Evolutionary conservation across 2,329 filamentous ascomycete species (phyloP).

Genomic region (Lomentospora prolificans): DNA sequence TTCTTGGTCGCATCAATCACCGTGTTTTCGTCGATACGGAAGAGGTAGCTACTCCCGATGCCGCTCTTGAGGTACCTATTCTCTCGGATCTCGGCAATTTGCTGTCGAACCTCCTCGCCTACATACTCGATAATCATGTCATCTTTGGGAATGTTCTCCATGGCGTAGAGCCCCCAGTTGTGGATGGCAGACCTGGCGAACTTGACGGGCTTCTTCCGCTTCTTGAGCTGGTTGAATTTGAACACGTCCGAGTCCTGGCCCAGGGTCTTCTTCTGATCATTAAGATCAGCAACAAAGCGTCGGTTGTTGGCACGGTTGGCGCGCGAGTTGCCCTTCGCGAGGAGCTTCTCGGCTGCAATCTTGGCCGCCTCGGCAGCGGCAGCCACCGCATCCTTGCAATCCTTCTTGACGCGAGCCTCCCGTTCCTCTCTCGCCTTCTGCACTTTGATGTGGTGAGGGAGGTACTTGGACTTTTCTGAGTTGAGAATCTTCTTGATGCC

Average conservation of each 20-base stretch:
- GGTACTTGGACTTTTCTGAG: constrained; percentile 94
- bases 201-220: constrained; percentile 97
- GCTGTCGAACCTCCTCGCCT: constrained; percentile 91
- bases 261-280: constrained; percentile 82
- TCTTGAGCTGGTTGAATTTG: constrained; percentile 98
- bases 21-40: constrained; percentile 95
- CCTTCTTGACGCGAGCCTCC: constrained; percentile 63
- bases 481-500: constrained; percentile 93
- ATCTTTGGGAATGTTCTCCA: constrained; percentile 93
- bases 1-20: constrained; percentile 98
- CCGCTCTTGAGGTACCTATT: constrained; percentile 88
- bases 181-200: constrained; percentile 97
- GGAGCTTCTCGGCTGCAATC: constrained; percentile 67
- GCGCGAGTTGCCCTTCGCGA: constrained; percentile 81
- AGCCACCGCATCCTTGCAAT: constrained; percentile 53
- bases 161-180: constrained; percentile 96
- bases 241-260: constrained; percentile 82
- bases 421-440: constrained; percentile 84
- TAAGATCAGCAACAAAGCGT: constrained; percentile 86
- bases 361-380: constrained; percentile 62
- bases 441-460: constrained; percentile 95
- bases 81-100: constrained; percentile 94
- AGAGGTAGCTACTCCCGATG: constrained; percentile 93
- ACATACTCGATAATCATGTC: constrained; percentile 99
- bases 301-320: constrained; percentile 94